Percentiles rank a stretch among this genome's conserved stretches.
These are phyloP conservation scores for Neurospora sp. DNA, from an alignment of 495 filamentous ascomycete genomes.

Conservation along the genomic window DNA sequence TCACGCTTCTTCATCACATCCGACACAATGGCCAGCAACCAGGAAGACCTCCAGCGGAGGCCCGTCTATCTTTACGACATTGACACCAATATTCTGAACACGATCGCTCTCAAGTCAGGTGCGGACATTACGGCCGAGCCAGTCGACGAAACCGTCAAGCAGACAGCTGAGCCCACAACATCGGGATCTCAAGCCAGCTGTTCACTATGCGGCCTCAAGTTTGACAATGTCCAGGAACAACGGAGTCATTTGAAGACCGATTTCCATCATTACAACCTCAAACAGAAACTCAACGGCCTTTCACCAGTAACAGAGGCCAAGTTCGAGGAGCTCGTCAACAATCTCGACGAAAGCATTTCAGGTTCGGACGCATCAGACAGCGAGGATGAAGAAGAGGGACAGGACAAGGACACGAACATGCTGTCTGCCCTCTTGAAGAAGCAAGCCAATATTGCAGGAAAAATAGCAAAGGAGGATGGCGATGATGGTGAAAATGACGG, in stretches of 20 bases:
- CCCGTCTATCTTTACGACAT: constrained; percentile 69
- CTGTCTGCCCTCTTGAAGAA: constrained; percentile 68
- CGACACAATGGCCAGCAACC: constrained; percentile 18
- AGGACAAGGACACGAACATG: constrained; percentile 45
- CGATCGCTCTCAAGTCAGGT: constrained; percentile 49
- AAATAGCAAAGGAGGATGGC: constrained; percentile 16
- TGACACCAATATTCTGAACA: constrained; percentile 62
- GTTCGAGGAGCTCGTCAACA: constrained; percentile 73
- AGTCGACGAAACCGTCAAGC: constrained; percentile 12
- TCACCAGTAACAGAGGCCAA: constrained; percentile 61
- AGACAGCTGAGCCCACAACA: constrained; percentile 22
- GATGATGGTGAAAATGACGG: constrained; percentile 30
- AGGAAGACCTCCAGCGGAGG: constrained; percentile 28
- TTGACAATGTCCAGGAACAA: constrained; percentile 67
- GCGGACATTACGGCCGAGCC: constrained; percentile 21
- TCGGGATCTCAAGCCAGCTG: constrained; percentile 61
- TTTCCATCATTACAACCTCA: constrained; percentile 86
- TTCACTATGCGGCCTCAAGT: constrained; percentile 64
- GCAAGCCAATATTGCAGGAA: constrained; percentile 60
- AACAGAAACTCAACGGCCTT: constrained; percentile 68
- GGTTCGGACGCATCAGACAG: constrained; percentile 53
- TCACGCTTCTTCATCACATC: background rate
- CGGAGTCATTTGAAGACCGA: constrained; percentile 82
- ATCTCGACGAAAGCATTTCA: constrained; percentile 84
- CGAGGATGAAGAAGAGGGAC: constrained; percentile 39